Conservation (phyloP, 345 rosid species). For the Gossypium ekmanianum region DNA sequence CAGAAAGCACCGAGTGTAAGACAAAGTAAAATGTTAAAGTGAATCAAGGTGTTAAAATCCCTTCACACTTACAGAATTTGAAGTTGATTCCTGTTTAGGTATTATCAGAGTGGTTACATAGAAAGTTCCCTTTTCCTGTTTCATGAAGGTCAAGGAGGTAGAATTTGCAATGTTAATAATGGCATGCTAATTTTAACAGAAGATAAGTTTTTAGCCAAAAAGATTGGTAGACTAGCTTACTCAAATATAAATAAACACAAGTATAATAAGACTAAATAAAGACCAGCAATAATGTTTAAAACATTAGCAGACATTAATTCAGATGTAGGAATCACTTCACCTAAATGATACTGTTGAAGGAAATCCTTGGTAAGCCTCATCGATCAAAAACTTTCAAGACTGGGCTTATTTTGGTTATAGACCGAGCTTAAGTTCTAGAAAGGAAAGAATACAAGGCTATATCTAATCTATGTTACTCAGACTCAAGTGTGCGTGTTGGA, state of each 20-base stretch:
- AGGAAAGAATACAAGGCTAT: not conserved
- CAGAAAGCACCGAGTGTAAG: not conserved
- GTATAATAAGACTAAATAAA: not conserved
- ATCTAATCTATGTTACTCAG: too few species aligned
- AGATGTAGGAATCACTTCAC: not conserved
- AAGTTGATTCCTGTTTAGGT: constrained; percentile 88
- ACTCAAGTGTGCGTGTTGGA: too few species aligned
- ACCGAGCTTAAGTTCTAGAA: not conserved
- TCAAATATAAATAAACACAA: not conserved
- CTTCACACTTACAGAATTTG: constrained; percentile 66
- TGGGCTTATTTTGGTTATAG: not conserved
- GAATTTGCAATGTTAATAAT: not conserved
- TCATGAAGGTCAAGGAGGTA: constrained; percentile 2
- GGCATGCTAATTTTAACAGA: not conserved
- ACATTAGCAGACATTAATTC: not conserved
- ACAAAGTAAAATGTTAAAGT: constrained; percentile 14
- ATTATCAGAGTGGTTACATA: constrained; percentile 86
- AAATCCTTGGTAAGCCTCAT: not conserved
- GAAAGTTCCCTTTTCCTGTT: constrained; percentile 63
- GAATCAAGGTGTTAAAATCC: constrained; percentile 18
- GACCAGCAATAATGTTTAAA: not conserved
- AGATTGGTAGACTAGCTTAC: not conserved
- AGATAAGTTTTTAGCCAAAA: too few species aligned
- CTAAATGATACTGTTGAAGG: not conserved
- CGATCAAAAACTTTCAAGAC: not conserved